Conservation (phyloP, 2,329 filamentous ascomycete species). For the Beauveria australis region DNA sequence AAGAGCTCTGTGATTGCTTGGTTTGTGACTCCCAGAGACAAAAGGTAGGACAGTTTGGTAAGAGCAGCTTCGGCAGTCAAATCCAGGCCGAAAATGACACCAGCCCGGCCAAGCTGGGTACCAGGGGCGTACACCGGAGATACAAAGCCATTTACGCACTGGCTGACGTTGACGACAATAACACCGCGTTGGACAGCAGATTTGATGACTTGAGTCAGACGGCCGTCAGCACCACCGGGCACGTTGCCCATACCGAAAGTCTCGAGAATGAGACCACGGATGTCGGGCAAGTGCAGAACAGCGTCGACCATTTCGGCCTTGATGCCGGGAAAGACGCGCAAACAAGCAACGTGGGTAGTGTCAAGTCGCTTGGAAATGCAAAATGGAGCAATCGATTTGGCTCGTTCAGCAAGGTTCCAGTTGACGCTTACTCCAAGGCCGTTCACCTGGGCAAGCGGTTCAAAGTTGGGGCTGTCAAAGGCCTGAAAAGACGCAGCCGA, state of each 20-base stretch:
- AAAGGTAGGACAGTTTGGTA: slow-evolving; percentile 81
- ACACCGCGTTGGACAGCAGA: slow-evolving; percentile 72
- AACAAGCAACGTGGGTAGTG: slow-evolving; percentile 80
- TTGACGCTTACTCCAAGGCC: slow-evolving; percentile 73
- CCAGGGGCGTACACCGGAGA: slow-evolving; percentile 71
- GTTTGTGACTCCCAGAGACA: slow-evolving; percentile 56
- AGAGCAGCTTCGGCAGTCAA: slow-evolving; percentile 85
- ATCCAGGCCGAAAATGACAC: slow-evolving; percentile 83
- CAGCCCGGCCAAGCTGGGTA: slow-evolving; percentile 69
- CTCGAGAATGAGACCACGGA: slow-evolving; percentile 78
- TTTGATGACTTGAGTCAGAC: slow-evolving; percentile 68
- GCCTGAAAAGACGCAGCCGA: slow-evolving; percentile 80
- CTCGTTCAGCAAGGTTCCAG: slow-evolving; percentile 69
- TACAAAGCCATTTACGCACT: slow-evolving; percentile 73
- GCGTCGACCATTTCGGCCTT: slow-evolving; percentile 88
- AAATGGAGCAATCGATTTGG: slow-evolving; percentile 67
- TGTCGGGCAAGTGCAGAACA: slow-evolving; percentile 65
- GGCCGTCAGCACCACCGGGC: slow-evolving; percentile 71
- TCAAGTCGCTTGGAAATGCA: slow-evolving; percentile 66
- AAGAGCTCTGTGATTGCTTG: slow-evolving; percentile 63
- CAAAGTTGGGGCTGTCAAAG: slow-evolving; percentile 80
- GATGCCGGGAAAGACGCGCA: slow-evolving; percentile 88
- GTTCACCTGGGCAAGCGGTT: slow-evolving; percentile 73
- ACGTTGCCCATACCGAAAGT: slow-evolving; percentile 93
- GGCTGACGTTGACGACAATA: slow-evolving; percentile 83